Conservation (phyloP, 768 basidiomycete species). For the Butyriboletus loyo region DNA sequence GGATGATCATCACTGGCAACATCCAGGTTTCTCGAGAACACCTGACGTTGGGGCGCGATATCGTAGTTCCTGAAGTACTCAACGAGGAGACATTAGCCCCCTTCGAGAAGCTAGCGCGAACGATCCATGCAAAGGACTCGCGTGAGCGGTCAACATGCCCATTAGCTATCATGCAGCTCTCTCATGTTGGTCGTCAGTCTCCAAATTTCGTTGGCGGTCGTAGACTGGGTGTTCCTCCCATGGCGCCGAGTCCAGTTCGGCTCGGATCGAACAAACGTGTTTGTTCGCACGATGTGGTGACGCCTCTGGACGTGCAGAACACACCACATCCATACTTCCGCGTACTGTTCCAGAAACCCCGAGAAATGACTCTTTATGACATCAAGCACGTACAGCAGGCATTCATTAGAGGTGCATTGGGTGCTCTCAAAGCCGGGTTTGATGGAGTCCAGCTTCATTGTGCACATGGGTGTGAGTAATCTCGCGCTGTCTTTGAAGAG, state of each 20-base stretch:
- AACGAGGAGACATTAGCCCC: constrained; percentile 44
- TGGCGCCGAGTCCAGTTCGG: constrained; percentile 67
- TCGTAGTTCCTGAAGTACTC: constrained; percentile 51
- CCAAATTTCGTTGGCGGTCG: constrained; percentile 69
- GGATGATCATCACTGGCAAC: constrained; percentile 87
- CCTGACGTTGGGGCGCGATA: constrained; percentile 68
- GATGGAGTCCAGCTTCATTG: constrained; percentile 86
- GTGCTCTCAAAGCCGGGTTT: constrained; percentile 70
- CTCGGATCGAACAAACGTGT: constrained; percentile 35
- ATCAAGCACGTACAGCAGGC: constrained; percentile 56
- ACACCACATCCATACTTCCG: constrained; percentile 29
- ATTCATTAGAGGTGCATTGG: constrained; percentile 65
- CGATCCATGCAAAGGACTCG: constrained; percentile 42
- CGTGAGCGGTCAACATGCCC: constrained; percentile 7
- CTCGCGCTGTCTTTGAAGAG: not conserved
- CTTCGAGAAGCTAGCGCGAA: constrained; percentile 47
- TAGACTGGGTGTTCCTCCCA: constrained; percentile 51
- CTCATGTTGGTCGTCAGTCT: constrained; percentile 82
- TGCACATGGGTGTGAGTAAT: constrained; percentile 76
- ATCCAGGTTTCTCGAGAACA: constrained; percentile 65
- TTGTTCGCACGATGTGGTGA: constrained; percentile 4
- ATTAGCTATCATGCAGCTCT: constrained; percentile 79
- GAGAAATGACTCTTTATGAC: constrained; percentile 54
- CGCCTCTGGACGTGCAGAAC: constrained; percentile 3
- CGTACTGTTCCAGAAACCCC: constrained; percentile 63